phyloP scores from a whole-genome alignment of 345 rosid species.

The Hevea brasiliensis region DNA sequence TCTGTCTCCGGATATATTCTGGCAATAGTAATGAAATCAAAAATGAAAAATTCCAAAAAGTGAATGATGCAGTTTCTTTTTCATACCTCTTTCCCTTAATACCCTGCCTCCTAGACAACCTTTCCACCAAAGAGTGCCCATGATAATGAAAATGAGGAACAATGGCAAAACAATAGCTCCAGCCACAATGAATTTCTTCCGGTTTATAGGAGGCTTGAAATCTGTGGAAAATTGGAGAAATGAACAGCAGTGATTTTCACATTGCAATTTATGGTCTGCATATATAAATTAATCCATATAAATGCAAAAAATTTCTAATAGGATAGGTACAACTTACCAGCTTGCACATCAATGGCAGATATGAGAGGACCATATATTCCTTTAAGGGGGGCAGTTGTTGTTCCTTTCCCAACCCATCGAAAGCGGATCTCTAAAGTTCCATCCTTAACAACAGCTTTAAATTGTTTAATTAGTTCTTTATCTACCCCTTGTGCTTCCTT shows the following conservation, averaged over 20 bases:
- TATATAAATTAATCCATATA: too few species aligned
- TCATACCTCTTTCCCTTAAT: constrained; percentile 24
- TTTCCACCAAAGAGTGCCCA: constrained; percentile 40
- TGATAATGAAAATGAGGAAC: constrained; percentile 25
- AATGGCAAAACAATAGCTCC: constrained; percentile 26
- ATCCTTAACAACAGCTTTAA: not conserved
- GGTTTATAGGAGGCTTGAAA: not conserved
- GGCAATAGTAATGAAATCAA: too few species aligned
- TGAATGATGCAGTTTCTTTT: too few species aligned
- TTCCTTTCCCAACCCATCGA: not conserved
- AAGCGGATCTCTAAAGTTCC: not conserved
- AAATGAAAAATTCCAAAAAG: too few species aligned
- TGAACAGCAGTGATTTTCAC: not conserved
- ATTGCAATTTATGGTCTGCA: not conserved
- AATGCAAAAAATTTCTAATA: not conserved
- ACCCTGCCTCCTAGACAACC: constrained; percentile 20
- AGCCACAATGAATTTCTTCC: constrained; percentile 33
- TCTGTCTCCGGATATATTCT: too few species aligned
- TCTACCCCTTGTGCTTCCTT: constrained; percentile 50
- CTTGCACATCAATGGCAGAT: not conserved
- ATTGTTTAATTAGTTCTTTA: constrained; percentile 27
- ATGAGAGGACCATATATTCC: not conserved
- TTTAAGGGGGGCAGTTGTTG: not conserved
- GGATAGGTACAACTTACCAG: constrained; percentile 24
- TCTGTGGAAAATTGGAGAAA: not conserved